Evolutionary conservation across 495 filamentous ascomycete species (phyloP), one percentile per base, ranked within the genome.

Genomic region (Recurvomyces mirabilis): DNA sequence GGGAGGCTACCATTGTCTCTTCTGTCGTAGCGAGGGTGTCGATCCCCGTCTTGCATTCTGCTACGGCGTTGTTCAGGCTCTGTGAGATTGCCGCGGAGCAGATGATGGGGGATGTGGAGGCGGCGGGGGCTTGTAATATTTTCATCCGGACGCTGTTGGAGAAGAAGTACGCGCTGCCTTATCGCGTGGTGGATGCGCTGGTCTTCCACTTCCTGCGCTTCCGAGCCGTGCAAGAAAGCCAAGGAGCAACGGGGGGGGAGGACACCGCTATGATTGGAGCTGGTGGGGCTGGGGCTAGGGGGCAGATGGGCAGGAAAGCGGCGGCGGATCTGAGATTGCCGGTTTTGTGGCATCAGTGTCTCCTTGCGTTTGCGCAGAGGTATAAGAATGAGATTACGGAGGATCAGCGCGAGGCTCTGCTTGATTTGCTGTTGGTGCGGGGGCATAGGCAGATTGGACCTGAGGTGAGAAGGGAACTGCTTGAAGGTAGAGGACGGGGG

Each of bases 181-280:
- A 82, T 67, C 87, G 93, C 62, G 89, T 93, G 19, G 78, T 98
- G 15, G 91, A 98, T 54, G 80, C 87, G 18, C 68, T 96, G 5
- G 93, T 96, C 13, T 96, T 95, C 65, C 88, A 96, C 64, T 98
- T 95, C 61, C 62, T 94, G 51, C 79, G 91, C 14, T 95, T 95
- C 66, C 75, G 82, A 26, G 76, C 68, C 23, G 66, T 66, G 2
- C 66, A 74, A 21, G 61, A 26, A 65, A 60, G 60, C 20, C 55
- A 44, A 10, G 50, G 59, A 11, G 21, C 18, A 21, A 38, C 14
- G 15, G 24, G 33, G 3, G 33, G 33, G 6, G 68, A 65, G 9
- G 66, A 68, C 28, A 59, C 56, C 2, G 68, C 71, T 3, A 72
- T 74, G 47, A 67, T 69, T 37, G 46, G 55, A 55, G 56, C 68